These are phyloP conservation scores for Carex scoparia DNA, from an alignment of 176 grass and related monocot genomes.

Conservation along the genomic window DNA sequence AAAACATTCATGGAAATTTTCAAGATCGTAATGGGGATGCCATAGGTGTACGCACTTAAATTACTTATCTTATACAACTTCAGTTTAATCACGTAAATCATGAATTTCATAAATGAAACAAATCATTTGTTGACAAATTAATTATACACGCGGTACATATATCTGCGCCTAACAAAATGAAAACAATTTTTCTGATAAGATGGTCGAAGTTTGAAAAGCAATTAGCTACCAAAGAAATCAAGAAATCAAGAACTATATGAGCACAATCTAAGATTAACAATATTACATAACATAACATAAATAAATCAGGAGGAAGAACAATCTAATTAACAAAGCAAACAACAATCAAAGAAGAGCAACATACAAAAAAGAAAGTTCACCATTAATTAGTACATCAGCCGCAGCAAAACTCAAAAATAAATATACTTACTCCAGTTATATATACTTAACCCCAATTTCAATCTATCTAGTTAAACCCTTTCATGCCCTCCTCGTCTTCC, in stretches of 20 bases:
- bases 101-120: background rate
- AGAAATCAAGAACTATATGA: no score
- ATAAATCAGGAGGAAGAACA: background rate
- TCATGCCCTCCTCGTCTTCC: background rate
- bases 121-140: background rate
- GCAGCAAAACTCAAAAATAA: background rate
- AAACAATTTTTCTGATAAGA: background rate
- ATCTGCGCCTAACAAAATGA: background rate
- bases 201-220: background rate
- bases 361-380: background rate
- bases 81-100: background rate
- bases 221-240: no score
- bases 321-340: background rate
- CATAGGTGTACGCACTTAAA: background rate
- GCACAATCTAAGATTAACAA: no score
- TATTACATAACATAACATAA: no score
- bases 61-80: background rate
- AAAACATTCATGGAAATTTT: no score
- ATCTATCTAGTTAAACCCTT: background rate
- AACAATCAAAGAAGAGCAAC: slow-evolving; percentile 13
- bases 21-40: no score
- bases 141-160: no score
- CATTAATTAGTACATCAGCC: background rate
- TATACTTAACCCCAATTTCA: background rate
- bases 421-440: background rate